phyloP scores from a whole-genome alignment of 192 early-diverging fungal species.

The Pecoramyces ruminantium region DNA sequence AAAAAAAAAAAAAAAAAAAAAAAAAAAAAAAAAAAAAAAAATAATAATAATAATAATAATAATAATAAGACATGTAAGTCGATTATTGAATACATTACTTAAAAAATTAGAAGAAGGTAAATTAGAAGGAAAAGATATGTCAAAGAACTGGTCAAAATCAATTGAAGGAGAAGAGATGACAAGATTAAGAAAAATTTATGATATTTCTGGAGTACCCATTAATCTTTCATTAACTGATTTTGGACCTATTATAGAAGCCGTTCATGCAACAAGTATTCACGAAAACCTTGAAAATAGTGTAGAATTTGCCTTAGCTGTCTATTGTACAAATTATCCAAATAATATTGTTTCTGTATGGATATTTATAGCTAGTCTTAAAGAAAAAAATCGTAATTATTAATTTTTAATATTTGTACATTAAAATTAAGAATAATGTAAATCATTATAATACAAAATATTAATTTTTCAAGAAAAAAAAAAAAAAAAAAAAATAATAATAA shows the following conservation, averaged over 20 bases:
- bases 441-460: no score
- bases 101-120: slow-evolving; percentile 16
- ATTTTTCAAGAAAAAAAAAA: no score
- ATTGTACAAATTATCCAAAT: slow-evolving; percentile 14
- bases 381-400: not conserved
- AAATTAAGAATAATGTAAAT: no score
- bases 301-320: slow-evolving; percentile 24
- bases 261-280: slow-evolving; percentile 12
- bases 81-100: slow-evolving; percentile 15
- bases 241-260: slow-evolving; percentile 6
- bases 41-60: no score
- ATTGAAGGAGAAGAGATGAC: not conserved
- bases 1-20: no score
- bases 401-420: no score
- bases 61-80: slow-evolving; percentile 13
- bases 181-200: slow-evolving; percentile 10
- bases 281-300: slow-evolving; percentile 10
- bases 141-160: not conserved
- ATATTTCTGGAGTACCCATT: slow-evolving; percentile 14
- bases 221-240: slow-evolving; percentile 18
- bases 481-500: no score
- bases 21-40: no score
- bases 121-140: slow-evolving; percentile 1
- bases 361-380: slow-evolving; percentile 8
- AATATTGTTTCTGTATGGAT: slow-evolving; percentile 16